phyloP scores from a whole-genome alignment of 306 rosid species.

The Begonia loranthoides region DNA sequence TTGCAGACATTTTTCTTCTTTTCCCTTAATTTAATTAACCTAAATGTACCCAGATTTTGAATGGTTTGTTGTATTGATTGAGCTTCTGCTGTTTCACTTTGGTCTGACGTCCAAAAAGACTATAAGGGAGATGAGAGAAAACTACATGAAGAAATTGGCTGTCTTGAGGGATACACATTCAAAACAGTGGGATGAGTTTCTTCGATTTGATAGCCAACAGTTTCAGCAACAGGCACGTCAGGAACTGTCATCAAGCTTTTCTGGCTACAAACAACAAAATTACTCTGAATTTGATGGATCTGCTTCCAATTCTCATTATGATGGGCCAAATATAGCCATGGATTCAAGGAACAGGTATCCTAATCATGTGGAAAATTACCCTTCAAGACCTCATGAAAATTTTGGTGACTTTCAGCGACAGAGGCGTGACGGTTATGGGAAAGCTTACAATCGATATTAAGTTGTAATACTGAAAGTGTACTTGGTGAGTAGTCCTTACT shows the following conservation, averaged over 20 bases:
- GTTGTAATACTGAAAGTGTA: slow-evolving; percentile 22
- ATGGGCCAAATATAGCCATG: slow-evolving; percentile 40
- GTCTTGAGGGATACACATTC: slow-evolving; percentile 51
- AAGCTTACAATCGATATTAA: slow-evolving; percentile 72
- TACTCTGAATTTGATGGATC: slow-evolving; percentile 60
- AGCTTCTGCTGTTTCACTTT: slow-evolving; percentile 20
- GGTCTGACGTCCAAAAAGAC: slow-evolving; percentile 36
- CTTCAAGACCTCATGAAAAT: slow-evolving; percentile 61
- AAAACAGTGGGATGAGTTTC: slow-evolving; percentile 84
- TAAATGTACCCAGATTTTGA: slow-evolving; percentile 3
- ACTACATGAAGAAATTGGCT: slow-evolving; percentile 64
- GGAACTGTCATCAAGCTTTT: slow-evolving; percentile 52
- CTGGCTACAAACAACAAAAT: slow-evolving; percentile 56
- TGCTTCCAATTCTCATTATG: slow-evolving; percentile 39
- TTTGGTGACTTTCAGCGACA: slow-evolving; percentile 60
- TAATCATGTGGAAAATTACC: slow-evolving; percentile 42
- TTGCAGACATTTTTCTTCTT: slow-evolving; percentile 5
- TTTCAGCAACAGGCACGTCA: slow-evolving; percentile 62
- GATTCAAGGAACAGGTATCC: slow-evolving; percentile 74
- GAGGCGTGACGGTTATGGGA: slow-evolving; percentile 66
- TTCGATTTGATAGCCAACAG: slow-evolving; percentile 65
- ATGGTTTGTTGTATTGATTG: slow-evolving; percentile 6
- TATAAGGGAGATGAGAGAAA: slow-evolving; percentile 73
- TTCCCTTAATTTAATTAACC: slow-evolving; percentile 1
- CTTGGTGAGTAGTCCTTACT: slow-evolving; percentile 60